Conservation (phyloP, 176 grass and related monocot species). For the Thinopyrum elongatum region DNA sequence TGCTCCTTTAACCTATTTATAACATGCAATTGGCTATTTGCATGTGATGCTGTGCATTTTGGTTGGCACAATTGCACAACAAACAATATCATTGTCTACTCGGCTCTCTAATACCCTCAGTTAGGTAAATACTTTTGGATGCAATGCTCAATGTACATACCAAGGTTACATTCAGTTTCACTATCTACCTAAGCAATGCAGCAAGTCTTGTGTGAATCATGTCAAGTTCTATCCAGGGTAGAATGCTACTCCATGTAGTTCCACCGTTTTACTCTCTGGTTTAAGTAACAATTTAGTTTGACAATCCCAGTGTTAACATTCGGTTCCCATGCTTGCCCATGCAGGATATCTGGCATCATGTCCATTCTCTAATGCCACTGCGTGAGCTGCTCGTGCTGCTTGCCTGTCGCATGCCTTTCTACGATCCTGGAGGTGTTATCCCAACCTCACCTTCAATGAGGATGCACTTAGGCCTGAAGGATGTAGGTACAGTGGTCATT, state of each 20-base stretch:
- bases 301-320: too few species aligned
- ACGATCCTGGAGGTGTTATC: slow-evolving; percentile 7
- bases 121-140: neutral
- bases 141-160: too few species aligned
- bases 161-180: neutral
- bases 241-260: neutral
- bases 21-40: neutral
- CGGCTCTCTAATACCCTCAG: neutral
- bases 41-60: neutral
- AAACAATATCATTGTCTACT: neutral
- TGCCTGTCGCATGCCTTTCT: slow-evolving; percentile 10
- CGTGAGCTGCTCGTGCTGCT: slow-evolving; percentile 21
- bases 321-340: neutral
- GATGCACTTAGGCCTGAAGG: neutral
- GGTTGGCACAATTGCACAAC: neutral
- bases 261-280: too few species aligned
- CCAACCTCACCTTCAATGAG: neutral
- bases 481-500: neutral
- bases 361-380: neutral
- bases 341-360: slow-evolving; percentile 6
- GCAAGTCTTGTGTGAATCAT: neutral
- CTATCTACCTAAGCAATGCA: neutral
- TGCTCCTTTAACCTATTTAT: neutral
- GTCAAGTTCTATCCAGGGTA: neutral
- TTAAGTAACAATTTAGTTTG: too few species aligned